Evolutionary conservation across 2,329 filamentous ascomycete genomes (phyloP).

Genomic region (Dactylellina sp.): DNA sequence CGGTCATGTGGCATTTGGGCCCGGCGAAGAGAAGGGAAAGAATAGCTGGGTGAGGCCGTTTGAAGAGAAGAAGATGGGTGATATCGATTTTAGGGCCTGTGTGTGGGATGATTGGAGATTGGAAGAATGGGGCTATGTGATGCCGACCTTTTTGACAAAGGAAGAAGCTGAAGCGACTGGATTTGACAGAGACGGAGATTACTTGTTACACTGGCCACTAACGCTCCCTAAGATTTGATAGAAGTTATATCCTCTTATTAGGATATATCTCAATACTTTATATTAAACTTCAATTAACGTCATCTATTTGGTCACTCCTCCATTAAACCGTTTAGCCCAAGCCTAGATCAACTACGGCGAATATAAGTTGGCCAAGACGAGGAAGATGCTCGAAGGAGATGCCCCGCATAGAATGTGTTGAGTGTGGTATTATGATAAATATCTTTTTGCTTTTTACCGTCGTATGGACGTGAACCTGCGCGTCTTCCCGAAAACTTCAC

Average conservation of each 20-base stretch:
- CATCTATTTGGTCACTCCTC: too few species aligned
- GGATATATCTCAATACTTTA: too few species aligned
- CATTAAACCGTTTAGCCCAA: too few species aligned
- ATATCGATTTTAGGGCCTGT: slow-evolving; percentile 4
- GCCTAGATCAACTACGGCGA: too few species aligned
- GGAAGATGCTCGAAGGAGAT: too few species aligned
- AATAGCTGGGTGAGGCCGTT: slow-evolving; percentile 8
- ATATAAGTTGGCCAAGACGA: too few species aligned
- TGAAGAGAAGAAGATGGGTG: not conserved
- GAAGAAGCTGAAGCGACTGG: not conserved
- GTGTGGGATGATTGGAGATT: slow-evolving; percentile 41
- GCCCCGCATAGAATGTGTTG: slow-evolving; percentile 29
- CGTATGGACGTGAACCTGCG: slow-evolving; percentile 23
- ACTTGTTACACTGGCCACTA: not conserved
- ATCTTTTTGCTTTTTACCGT: slow-evolving; percentile 12
- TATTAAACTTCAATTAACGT: too few species aligned
- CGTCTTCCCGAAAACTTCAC: slow-evolving; percentile 35
- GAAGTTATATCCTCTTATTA: too few species aligned
- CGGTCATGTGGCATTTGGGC: not conserved
- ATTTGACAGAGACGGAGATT: not conserved
- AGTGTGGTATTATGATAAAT: not conserved
- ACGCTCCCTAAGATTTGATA: too few species aligned
- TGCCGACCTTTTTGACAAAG: slow-evolving; percentile 1
- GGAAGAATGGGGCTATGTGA: slow-evolving; percentile 20
- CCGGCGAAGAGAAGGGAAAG: slow-evolving; percentile 6